Evolutionary conservation across 148 eudicot species (phyloP), one percentile per base, ranked within the genome.

Genomic region (Chenopodium album): DNA sequence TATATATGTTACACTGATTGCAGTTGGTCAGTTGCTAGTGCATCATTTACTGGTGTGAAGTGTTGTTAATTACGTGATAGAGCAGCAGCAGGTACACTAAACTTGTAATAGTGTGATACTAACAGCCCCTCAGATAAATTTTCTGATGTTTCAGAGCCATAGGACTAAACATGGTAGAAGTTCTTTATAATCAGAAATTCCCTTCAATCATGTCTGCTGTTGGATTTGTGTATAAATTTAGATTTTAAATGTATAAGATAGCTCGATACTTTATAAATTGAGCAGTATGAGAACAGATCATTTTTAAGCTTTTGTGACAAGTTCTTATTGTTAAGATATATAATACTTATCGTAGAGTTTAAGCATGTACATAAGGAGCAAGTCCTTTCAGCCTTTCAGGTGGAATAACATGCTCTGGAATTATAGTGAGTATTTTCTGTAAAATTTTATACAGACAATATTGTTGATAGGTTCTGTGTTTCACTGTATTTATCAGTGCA

Each of bases 281-380:
- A 62, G 4, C 9, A 5, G 26, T 70, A 19, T 37, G 73, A 70
- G 34, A 22, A 2, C 17, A 34, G 48, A 70, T 37, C 73, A 4
- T 32, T 34, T 7, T 70, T 34, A 37, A 37, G 19, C 44, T 68
- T 4, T 31, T 19, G 28, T 7, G 29, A 56, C 11, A 71, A 34
- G 48, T 71, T 71, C 62, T 1, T 37, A 71, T 71, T 8, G 23
- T 17, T 31, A 72, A 2, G 17, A 72, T 9, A 46, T 46, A 29
- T 46, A 72, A 72, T 31, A 44, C 16, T n/a, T 13, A 19, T 17
- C 48, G 3, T 70, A 37, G 16, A 70, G 48, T 46, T 46, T 46
- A 72, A 72, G 75, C 75, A n/a, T 72, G 75, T 46, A 72, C 23
- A 72, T 9, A 44, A 28, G 54, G 75, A 44, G 56, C 29, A 22